phyloP scores from a whole-genome alignment of 2,329 filamentous ascomycete species.

The Blumeria graminis region DNA sequence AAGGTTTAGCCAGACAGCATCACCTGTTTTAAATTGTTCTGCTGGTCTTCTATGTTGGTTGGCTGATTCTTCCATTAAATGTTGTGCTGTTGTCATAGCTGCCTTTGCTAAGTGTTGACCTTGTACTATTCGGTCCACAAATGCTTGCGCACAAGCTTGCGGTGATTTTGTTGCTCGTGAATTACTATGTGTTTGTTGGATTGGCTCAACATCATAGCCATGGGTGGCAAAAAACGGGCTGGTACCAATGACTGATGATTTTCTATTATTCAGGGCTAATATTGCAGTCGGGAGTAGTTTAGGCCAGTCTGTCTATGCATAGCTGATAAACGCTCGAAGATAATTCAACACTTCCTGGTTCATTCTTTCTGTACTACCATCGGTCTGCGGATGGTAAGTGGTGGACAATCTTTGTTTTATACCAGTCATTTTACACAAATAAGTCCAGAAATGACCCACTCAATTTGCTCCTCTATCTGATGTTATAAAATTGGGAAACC shows the following conservation, averaged over 20 bases:
- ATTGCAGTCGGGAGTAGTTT: constrained; percentile 1
- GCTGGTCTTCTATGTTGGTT: not conserved
- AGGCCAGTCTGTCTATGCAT: not conserved
- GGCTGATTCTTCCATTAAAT: not conserved
- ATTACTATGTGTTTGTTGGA: not conserved
- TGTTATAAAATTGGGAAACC: not conserved
- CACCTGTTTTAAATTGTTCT: not conserved
- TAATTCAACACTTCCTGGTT: not conserved
- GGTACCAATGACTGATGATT: not conserved
- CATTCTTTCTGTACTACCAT: not conserved
- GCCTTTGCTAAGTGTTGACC: not conserved
- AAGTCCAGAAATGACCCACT: not conserved
- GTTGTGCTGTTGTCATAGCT: not conserved
- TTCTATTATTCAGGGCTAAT: not conserved
- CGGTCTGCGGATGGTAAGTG: not conserved
- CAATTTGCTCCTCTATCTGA: not conserved
- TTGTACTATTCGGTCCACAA: not conserved
- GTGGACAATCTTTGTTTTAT: not conserved
- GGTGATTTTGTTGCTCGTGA: not conserved
- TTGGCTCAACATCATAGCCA: not conserved
- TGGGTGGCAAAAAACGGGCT: constrained; percentile 1
- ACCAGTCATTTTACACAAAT: not conserved
- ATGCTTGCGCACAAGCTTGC: not conserved
- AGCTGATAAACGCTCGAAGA: not conserved
- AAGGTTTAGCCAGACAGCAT: constrained; percentile 1